Conservation (phyloP, 257 asterid genomes). For the Solanum appendiculatum region DNA sequence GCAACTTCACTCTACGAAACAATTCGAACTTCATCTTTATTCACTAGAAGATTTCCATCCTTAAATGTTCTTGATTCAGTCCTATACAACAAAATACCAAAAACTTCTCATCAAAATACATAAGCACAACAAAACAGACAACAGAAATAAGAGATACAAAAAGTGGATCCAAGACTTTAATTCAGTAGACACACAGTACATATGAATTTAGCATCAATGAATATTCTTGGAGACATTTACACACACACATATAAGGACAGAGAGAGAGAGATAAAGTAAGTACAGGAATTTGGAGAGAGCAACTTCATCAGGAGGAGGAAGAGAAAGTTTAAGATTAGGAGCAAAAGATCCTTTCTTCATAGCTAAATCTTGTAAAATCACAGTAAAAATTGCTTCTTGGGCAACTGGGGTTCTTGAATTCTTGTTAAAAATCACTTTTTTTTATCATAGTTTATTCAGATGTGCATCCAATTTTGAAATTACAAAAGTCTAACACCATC, state of each 20-base stretch:
- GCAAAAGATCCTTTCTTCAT: slow-evolving; percentile 83
- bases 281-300: slow-evolving; percentile 84
- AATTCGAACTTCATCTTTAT: slow-evolving; percentile 82
- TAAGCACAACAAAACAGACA: slow-evolving; percentile 2
- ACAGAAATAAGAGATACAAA: not conserved
- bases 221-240: not conserved
- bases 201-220: not conserved
- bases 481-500: too few species aligned
- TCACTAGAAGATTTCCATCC: slow-evolving; percentile 96
- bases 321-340: slow-evolving; percentile 75
- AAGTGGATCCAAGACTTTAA: not conserved
- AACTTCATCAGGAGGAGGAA: slow-evolving; percentile 83
- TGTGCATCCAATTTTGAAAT: too few species aligned
- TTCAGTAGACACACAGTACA: not conserved
- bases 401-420: not conserved
- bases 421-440: not conserved
- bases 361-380: not conserved
- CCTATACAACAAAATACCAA: slow-evolving; percentile 25
- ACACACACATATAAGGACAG: not conserved
- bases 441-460: too few species aligned
- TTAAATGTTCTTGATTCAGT: slow-evolving; percentile 92
- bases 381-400: not conserved
- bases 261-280: not conserved
- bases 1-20: slow-evolving; percentile 64
- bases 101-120: not conserved